A percentile compares a stretch with the other conserved stretches of the same genome.
Evolutionary conservation across 495 filamentous ascomycete genomes (phyloP).

Genomic region (Penicillium soppii): DNA sequence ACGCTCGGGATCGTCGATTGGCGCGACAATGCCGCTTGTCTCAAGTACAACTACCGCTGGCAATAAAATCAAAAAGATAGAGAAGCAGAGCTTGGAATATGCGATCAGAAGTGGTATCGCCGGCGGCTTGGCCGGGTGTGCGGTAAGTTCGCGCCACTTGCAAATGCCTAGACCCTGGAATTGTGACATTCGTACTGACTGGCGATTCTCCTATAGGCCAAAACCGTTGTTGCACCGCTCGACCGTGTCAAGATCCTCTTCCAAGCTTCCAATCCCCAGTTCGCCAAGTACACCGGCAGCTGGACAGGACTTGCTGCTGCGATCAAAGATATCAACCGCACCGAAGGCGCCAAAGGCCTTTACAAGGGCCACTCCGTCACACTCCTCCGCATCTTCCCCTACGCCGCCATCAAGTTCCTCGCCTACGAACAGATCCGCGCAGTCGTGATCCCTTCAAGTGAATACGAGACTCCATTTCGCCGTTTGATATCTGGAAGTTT

Average conservation of each 20-base stretch:
- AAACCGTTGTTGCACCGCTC: slow-evolving; percentile 92
- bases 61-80: slow-evolving; percentile 33
- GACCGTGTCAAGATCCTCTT: slow-evolving; percentile 99
- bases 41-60: slow-evolving; percentile 9
- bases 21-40: slow-evolving; percentile 8
- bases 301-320: slow-evolving; percentile 79
- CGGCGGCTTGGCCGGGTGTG: slow-evolving; percentile 85
- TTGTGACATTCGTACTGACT: slow-evolving; percentile 6
- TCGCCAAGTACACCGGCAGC: slow-evolving; percentile 83
- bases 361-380: slow-evolving; percentile 95
- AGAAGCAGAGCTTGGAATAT: slow-evolving; percentile 81
- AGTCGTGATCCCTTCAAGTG: slow-evolving; percentile 62
- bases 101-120: slow-evolving; percentile 76
- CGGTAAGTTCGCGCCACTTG: slow-evolving; percentile 54
- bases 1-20: slow-evolving; percentile 27
- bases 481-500: slow-evolving; percentile 75
- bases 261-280: slow-evolving; percentile 91
- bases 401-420: slow-evolving; percentile 95
- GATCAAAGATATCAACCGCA: slow-evolving; percentile 75
- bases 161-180: too few relatives aligned
- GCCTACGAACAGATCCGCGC: slow-evolving; percentile 94
- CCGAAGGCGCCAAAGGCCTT: slow-evolving; percentile 72
- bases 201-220: slow-evolving; percentile 63
- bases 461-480: slow-evolving; percentile 77
- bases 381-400: slow-evolving; percentile 91